These are phyloP conservation scores for Paecilomyces sp. DNA, from an alignment of 2,329 filamentous ascomycete species.

Conservation along the genomic window DNA sequence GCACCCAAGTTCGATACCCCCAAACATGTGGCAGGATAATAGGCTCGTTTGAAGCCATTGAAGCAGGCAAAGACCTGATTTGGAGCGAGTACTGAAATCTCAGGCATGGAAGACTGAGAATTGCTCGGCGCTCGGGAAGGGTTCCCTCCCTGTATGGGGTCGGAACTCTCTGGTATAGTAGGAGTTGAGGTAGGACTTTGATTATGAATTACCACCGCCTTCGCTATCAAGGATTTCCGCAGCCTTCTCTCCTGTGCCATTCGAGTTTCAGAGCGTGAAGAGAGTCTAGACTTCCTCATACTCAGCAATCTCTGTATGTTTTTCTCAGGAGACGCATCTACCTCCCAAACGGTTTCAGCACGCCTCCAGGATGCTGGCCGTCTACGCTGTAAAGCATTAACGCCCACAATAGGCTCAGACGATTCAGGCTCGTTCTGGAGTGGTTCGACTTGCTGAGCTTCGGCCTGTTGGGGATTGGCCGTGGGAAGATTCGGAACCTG, in stretches of 20 bases:
- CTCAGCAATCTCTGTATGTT: constrained; percentile 10
- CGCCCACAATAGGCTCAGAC: not conserved
- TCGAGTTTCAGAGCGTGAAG: not conserved
- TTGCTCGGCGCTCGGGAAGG: constrained; percentile 1
- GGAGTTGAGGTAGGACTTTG: constrained; percentile 9
- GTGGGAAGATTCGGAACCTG: constrained; percentile 5
- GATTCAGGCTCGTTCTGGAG: not conserved
- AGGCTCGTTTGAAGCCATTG: constrained; percentile 48
- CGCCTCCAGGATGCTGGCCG: constrained; percentile 16
- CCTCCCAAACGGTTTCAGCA: constrained; percentile 27
- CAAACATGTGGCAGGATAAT: constrained; percentile 55
- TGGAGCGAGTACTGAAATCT: constrained; percentile 29
- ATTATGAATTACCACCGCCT: constrained; percentile 5
- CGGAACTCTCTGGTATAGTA: constrained; percentile 4
- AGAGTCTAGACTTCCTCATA: not conserved
- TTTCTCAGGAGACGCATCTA: constrained; percentile 26
- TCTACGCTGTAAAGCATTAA: constrained; percentile 10
- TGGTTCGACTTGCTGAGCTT: not conserved
- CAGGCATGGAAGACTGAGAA: constrained; percentile 4
- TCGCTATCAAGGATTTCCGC: constrained; percentile 1
- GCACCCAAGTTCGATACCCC: constrained; percentile 33
- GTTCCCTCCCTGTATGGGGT: constrained; percentile 8
- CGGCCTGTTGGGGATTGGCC: not conserved
- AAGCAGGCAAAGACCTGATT: constrained; percentile 54
- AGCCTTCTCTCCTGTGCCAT: constrained; percentile 3